Evolutionary conservation across 2,329 filamentous ascomycete species (phyloP), one percentile per base, ranked within the genome.

Genomic region (Fusarium zealandicum): DNA sequence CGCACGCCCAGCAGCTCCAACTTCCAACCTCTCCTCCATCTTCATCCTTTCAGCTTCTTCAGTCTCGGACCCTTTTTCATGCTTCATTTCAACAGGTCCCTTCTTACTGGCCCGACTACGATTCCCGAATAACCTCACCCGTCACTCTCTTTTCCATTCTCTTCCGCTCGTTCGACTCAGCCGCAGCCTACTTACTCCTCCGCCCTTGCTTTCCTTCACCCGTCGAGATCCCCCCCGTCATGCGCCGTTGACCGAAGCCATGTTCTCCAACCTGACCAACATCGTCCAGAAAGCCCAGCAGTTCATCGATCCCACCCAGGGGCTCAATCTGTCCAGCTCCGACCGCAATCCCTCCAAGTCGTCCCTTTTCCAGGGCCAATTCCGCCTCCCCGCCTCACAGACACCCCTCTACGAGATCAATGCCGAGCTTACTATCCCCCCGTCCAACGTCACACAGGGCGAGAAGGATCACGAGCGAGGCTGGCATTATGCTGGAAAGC

Each of bases 261-360:
- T 85, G 82, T 82, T 85, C 73, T 82, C 78, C 75, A 84, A 81
- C 74, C 73, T 86, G 62, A 80, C 90, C 68, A 93, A 85, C 76
- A 88, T 98, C 75, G 92, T 97, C 70, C 92, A 96, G 76, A 96
- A 93, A 83, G 93, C 93, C 65, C 92, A 96, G 81, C 91, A 93
- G 77, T 82, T 96, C 76, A 96, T 97, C 78, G 93, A 97, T 75
- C 90, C 92, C 47, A 90, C 90, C 63, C 87, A 92, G 73, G 87
- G 90, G 70, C 80, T 90, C 61, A 85, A 87, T 64, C 82, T 90
- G 54, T 86, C 88, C 65, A 84, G 87, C 69, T 85, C 88, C 54
- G 90, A 95, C 75, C 85, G 84, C 60, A 89, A 91, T 72, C 92
- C 93, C 42, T 93, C 93, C 70, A 98, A 97, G 78, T 87, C 92